Base-by-base conservation (phyloP, 495 filamentous ascomycete genomes). In the Talaromyces ruber region DNA sequence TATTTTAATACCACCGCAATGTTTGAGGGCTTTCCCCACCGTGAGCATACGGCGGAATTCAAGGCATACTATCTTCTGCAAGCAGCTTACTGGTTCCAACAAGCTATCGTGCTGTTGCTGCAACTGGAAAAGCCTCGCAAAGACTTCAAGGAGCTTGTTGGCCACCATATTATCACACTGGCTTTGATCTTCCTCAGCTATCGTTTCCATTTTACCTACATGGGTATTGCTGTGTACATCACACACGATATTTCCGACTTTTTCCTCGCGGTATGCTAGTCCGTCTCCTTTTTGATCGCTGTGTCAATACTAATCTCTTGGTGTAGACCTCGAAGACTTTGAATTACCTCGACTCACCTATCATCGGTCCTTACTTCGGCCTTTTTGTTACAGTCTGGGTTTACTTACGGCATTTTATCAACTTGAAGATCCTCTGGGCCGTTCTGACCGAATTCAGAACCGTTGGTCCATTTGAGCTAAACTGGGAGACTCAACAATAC, bases 51-150 rank as follows among this genome's bases (percentile, higher is more conserved):
- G 55, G 88, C 76, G 43, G 60, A 81, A n/a, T 96, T 98, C 84
- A 98, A 98, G 82, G 89, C 92, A 24, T 98, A 97, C 72, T 98
- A 98, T 68, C 78, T 98, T 55, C 87, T 98, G 66, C 89, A 98
- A 77, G 95, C 92, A 34, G 88, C 89, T 61, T 98, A 97, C 78
- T 98, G 94, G 94, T 83, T 88, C 6, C 95, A 98, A 79, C 94
- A 98, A 78, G 89, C 87, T 21, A 89, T 98, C 62, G 94, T 98
- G 18, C 79, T 98, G 57, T 64, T 92, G 62, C 78, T 98, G 60
- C 89, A 89, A 72, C 83, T 97, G 74, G 94, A 98, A 82, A 95
- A 96, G 79, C 93, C 90, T 25, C 81, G 94, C 12, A 97, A 97
- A 78, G 94, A 98, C 70, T 98, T 93, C 73, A 92, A 89, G 76